These are phyloP conservation scores for Sistotremastrum niveocremeum DNA, from an alignment of 768 basidiomycete genomes.

Conservation along the genomic window DNA sequence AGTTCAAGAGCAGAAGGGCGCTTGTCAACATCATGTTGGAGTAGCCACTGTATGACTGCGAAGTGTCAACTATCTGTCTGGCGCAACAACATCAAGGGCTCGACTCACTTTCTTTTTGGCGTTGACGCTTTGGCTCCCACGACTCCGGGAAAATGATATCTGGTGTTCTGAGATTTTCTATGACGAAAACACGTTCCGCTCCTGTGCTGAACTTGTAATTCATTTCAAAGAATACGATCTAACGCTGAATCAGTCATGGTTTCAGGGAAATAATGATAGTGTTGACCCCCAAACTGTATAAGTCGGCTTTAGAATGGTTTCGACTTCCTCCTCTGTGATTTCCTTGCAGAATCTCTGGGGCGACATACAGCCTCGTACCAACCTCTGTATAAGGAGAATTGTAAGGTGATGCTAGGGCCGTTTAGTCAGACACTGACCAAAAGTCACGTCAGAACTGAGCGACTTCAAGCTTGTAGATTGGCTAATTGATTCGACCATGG, in stretches of 20 bases:
- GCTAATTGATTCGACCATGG: slow-evolving; percentile 49
- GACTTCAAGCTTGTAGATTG: too few species aligned
- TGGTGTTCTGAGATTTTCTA: slow-evolving; percentile 65
- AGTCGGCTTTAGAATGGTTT: slow-evolving; percentile 81
- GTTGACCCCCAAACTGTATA: slow-evolving; percentile 80
- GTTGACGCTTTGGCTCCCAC: slow-evolving; percentile 50
- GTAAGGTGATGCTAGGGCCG: neutral
- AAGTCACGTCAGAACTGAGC: slow-evolving; percentile 52
- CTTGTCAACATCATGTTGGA: slow-evolving; percentile 67
- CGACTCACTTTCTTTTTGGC: slow-evolving; percentile 57
- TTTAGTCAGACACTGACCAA: slow-evolving; percentile 31
- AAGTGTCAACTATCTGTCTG: neutral
- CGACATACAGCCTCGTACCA: slow-evolving; percentile 84
- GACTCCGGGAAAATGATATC: slow-evolving; percentile 60
- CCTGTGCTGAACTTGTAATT: slow-evolving; percentile 73
- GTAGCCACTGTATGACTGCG: slow-evolving; percentile 63
- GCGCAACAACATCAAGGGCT: neutral
- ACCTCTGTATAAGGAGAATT: slow-evolving; percentile 39
- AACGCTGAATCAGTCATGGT: slow-evolving; percentile 14
- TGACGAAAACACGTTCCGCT: slow-evolving; percentile 71
- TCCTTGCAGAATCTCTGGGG: slow-evolving; percentile 71
- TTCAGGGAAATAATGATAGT: neutral
- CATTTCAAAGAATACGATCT: slow-evolving; percentile 99
- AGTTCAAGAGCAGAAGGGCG: slow-evolving; percentile 77
- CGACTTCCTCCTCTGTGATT: slow-evolving; percentile 40